Percentiles rank a stretch among this genome's conserved stretches.
Evolutionary conservation across 2,329 filamentous ascomycete genomes (phyloP).

Genomic region (Talaromyces marneffei): DNA sequence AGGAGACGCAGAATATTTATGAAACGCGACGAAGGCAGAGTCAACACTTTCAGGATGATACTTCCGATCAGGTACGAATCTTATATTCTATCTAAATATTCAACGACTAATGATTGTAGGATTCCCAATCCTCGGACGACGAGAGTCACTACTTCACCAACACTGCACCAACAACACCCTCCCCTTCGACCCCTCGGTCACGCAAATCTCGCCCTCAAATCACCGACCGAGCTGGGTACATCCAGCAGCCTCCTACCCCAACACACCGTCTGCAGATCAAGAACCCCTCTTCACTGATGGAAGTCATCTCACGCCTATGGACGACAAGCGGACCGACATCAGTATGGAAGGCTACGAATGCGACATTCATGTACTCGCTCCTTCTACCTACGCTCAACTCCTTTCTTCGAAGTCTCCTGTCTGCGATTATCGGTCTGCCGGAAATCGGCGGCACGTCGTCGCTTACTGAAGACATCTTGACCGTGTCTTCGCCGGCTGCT

Average conservation of each 20-base stretch:
- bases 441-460: conserved; percentile 58
- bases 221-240: conserved; percentile 43
- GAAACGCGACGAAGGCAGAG: conserved; percentile 26
- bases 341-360: conserved; percentile 89
- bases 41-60: conserved; percentile 23
- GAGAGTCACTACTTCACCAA: conserved; percentile 83
- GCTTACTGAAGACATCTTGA: conserved; percentile 65
- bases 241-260: conserved; percentile 35
- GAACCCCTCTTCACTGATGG: conserved; percentile 72
- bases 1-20: conserved; percentile 26
- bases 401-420: conserved; percentile 86
- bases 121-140: conserved; percentile 56
- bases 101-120: conserved; percentile 19
- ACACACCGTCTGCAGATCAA: conserved; percentile 64
- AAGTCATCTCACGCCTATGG: conserved; percentile 84
- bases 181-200: conserved; percentile 37
- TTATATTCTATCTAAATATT: not conserved
- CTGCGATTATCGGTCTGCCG: conserved; percentile 82
- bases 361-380: conserved; percentile 85
- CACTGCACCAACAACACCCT: conserved; percentile 38
- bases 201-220: conserved; percentile 36
- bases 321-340: conserved; percentile 83
- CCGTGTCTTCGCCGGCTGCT: conserved; percentile 73
- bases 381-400: conserved; percentile 82
- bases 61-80: conserved; percentile 29